Evolutionary conservation across 2,329 filamentous ascomycete genomes (phyloP).

Genomic region (Annulohypoxylon truncatum): DNA sequence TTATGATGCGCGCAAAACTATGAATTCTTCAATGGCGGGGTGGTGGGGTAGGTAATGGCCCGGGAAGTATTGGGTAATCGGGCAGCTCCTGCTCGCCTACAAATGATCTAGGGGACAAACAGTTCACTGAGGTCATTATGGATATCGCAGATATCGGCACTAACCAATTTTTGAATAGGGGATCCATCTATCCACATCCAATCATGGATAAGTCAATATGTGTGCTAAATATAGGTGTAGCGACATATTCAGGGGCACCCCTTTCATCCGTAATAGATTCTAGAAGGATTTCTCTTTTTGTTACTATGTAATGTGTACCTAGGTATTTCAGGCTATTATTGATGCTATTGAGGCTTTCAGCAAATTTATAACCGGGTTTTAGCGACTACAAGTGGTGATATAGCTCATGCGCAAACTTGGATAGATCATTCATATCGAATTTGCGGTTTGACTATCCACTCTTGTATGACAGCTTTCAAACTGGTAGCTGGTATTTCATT

Average conservation of each 20-base stretch:
- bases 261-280: not conserved
- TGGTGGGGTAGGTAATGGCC: conserved; percentile 18
- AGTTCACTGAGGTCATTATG: conserved; percentile 3
- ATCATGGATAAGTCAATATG: not conserved
- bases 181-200: not conserved
- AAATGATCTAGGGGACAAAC: not conserved
- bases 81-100: not conserved
- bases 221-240: not conserved
- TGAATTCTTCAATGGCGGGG: conserved; percentile 23
- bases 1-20: conserved; percentile 24
- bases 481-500: not conserved
- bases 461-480: not conserved
- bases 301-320: not conserved
- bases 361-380: not conserved
- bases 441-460: not conserved
- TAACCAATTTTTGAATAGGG: conserved; percentile 4
- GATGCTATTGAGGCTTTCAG: not conserved
- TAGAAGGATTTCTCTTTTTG: not conserved
- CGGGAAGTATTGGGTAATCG: conserved; percentile 14
- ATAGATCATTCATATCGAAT: not conserved
- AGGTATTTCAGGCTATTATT: not conserved
- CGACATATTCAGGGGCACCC: not conserved
- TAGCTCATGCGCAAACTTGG: not conserved
- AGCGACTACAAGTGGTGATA: not conserved
- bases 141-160: not conserved